These are phyloP conservation scores for Pythium graminicola DNA, from an alignment of 352 stramenopile genomes.

Conservation along the genomic window DNA sequence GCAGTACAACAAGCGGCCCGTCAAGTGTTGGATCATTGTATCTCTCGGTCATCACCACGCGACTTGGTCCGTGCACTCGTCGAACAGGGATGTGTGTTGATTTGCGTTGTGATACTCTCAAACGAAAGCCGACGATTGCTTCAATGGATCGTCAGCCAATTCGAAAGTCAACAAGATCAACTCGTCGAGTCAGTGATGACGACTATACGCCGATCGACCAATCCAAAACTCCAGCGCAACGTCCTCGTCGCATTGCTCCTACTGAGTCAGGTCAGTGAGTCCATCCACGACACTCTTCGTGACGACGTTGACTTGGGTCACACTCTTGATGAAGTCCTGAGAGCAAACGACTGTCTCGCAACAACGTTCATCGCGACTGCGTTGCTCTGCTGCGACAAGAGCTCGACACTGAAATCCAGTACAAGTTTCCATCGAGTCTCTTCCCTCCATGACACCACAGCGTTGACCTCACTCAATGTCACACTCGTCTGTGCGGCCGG, in stretches of 20 bases:
- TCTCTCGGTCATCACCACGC: slow-evolving; percentile 21
- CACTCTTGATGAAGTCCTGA: slow-evolving; percentile 20
- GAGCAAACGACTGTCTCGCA: slow-evolving; percentile 14
- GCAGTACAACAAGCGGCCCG: slow-evolving; percentile 21
- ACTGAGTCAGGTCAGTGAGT: slow-evolving; percentile 24
- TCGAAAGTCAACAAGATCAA: slow-evolving; percentile 20
- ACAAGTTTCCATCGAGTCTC: too few species aligned
- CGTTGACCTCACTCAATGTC: neutral
- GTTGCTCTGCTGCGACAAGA: slow-evolving; percentile 27
- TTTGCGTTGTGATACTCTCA: slow-evolving; percentile 20
- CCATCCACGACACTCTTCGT: slow-evolving; percentile 16
- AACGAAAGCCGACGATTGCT: slow-evolving; percentile 1
- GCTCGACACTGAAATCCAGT: slow-evolving; percentile 37
- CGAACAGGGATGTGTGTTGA: slow-evolving; percentile 42
- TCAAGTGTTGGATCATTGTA: slow-evolving; percentile 17
- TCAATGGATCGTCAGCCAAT: slow-evolving; percentile 26
- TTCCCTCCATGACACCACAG: neutral
- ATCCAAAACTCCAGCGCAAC: slow-evolving; percentile 37
- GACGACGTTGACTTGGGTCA: slow-evolving; percentile 14
- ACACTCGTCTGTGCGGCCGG: neutral
- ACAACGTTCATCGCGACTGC: slow-evolving; percentile 22
- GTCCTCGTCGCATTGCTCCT: slow-evolving; percentile 37
- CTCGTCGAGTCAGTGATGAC: slow-evolving; percentile 23
- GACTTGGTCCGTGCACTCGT: slow-evolving; percentile 35
- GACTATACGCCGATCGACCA: slow-evolving; percentile 30